phyloP scores from a whole-genome alignment of 73 alveolate genomes.

The Paramecium sexaurelia region DNA sequence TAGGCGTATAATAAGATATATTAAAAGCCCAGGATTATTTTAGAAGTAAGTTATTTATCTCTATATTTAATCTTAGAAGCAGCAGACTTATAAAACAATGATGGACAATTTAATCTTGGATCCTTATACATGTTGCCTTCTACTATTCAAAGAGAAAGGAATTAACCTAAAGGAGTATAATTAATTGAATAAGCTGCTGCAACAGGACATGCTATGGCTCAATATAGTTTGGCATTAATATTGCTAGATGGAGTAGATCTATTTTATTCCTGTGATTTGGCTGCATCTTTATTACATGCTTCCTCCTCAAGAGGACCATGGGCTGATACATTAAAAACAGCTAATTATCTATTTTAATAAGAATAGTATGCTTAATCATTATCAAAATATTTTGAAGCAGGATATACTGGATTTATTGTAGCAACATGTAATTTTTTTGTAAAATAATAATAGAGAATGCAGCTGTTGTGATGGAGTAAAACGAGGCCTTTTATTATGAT shows the following conservation, averaged over 20 bases:
- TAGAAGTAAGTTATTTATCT: neutral
- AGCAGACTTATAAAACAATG: neutral
- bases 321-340: constrained; percentile 27
- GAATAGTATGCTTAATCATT: neutral
- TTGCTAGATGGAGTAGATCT: constrained; percentile 38
- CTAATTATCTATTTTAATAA: neutral
- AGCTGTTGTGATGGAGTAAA: neutral
- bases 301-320: constrained; percentile 32
- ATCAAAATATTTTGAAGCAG: neutral
- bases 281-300: neutral
- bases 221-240: constrained; percentile 32
- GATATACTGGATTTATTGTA: neutral
- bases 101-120: constrained; percentile 1
- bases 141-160: neutral
- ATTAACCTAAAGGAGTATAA: neutral
- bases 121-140: constrained; percentile 16
- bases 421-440: neutral
- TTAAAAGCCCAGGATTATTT: neutral
- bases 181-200: constrained; percentile 9
- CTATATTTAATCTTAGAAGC: neutral
- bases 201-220: neutral
- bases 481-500: neutral
- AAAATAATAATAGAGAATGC: neutral
- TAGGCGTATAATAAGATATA: neutral
- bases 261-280: constrained; percentile 34